Percentiles rank a stretch among this genome's conserved stretches.
Conservation (phyloP, 163 green algal species). For the Scenedesmus sp. region DNA sequence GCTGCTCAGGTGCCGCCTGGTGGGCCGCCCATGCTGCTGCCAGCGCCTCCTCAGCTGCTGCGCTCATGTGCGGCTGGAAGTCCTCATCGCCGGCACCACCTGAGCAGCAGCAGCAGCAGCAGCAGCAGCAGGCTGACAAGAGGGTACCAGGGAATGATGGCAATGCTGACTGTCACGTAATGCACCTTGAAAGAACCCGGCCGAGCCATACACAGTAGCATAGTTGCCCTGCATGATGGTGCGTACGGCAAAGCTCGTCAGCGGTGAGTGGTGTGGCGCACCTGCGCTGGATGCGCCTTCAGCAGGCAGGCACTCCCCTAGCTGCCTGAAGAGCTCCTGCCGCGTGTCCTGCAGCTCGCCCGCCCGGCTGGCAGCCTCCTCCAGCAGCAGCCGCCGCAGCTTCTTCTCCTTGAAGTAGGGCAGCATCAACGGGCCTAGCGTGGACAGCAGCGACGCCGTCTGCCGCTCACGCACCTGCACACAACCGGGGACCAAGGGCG, state of each 20-base stretch:
- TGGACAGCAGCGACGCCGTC: not conserved
- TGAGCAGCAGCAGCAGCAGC: not conserved
- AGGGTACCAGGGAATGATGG: no score
- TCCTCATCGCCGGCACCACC: slow-evolving; percentile 22
- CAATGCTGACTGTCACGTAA: no score
- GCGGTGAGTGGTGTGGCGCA: no score
- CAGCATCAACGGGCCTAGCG: slow-evolving; percentile 28
- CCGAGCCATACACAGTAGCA: no score
- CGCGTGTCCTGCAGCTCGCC: not conserved
- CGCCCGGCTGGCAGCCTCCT: slow-evolving; percentile 8
- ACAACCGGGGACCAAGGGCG: not conserved
- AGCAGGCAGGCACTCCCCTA: not conserved
- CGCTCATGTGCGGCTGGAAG: slow-evolving; percentile 27
- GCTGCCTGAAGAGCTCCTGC: not conserved
- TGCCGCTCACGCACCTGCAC: slow-evolving; percentile 5
- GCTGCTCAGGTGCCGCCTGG: not conserved
- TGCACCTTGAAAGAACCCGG: no score
- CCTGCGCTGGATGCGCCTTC: not conserved
- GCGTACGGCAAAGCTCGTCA: no score
- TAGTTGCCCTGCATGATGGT: no score
- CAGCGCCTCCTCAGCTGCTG: slow-evolving; percentile 16
- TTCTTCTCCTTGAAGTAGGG: slow-evolving; percentile 44
- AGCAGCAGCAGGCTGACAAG: not conserved
- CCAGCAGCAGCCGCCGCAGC: slow-evolving; percentile 34
- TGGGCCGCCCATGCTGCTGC: slow-evolving; percentile 9